These are phyloP conservation scores for Lolium rigidum DNA, from an alignment of 176 grass and related monocot genomes.

Conservation along the genomic window DNA sequence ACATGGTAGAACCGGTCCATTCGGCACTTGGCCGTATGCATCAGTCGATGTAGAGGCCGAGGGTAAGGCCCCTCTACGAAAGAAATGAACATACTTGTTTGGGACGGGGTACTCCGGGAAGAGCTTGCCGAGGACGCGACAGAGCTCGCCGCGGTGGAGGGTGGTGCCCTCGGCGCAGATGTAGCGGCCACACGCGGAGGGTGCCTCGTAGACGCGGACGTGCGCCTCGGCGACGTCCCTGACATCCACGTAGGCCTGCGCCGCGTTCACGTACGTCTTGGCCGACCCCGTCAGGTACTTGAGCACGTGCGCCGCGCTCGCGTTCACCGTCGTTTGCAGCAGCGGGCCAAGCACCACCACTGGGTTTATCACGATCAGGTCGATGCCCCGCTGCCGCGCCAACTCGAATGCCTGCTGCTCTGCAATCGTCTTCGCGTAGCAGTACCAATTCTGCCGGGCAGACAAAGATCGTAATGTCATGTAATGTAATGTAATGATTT, in stretches of 20 bases:
- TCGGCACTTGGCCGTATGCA: too few relatives aligned
- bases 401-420: constrained; percentile 67
- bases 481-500: neutral
- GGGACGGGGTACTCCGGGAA: constrained; percentile 76
- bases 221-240: constrained; percentile 79
- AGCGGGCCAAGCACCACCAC: constrained; percentile 66
- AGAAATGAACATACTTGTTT: too few relatives aligned
- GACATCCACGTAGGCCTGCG: constrained; percentile 83
- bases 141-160: constrained; percentile 73
- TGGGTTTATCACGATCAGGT: constrained; percentile 70
- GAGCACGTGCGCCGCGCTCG: constrained; percentile 59
- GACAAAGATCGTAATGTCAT: neutral
- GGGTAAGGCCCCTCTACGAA: too few relatives aligned
- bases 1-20: too few relatives aligned
- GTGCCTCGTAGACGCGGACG: constrained; percentile 62
- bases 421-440: constrained; percentile 74
- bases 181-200: constrained; percentile 61
- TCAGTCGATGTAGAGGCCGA: too few relatives aligned
- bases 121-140: constrained; percentile 72
- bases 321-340: constrained; percentile 72
- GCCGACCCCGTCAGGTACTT: constrained; percentile 79
- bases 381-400: constrained; percentile 40
- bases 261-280: constrained; percentile 70
- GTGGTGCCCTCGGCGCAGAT: constrained; percentile 88
- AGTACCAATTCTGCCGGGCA: constrained; percentile 75